These are phyloP conservation scores for Sporothrix curviconia DNA, from an alignment of 2,329 filamentous ascomycete genomes.

Conservation along the genomic window DNA sequence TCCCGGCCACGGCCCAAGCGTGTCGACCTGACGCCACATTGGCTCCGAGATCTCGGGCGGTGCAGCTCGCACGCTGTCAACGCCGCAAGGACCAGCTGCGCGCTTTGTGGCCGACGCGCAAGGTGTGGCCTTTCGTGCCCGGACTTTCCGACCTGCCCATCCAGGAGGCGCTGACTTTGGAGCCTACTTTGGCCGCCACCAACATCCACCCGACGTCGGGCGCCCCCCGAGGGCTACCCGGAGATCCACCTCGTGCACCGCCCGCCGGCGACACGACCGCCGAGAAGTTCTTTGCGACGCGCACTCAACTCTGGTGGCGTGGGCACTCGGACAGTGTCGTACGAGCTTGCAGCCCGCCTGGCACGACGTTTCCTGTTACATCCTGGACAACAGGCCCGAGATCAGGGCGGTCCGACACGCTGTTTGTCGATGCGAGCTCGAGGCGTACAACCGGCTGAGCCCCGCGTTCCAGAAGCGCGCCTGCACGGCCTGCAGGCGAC, in stretches of 20 bases:
- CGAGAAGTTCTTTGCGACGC: constrained; percentile 53
- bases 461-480: constrained; percentile 63
- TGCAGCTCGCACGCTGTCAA: constrained; percentile 57
- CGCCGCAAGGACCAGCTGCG: constrained; percentile 63
- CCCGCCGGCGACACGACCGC: constrained; percentile 56
- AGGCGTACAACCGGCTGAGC: constrained; percentile 75
- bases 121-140: constrained; percentile 67
- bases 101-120: constrained; percentile 62
- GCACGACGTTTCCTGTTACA: constrained; percentile 84
- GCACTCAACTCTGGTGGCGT: constrained; percentile 71
- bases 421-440: constrained; percentile 73
- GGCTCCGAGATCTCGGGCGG: constrained; percentile 60
- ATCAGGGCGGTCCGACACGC: constrained; percentile 79
- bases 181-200: constrained; percentile 54
- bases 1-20: constrained; percentile 41
- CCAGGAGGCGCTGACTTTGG: constrained; percentile 57
- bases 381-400: constrained; percentile 73
- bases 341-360: constrained; percentile 28
- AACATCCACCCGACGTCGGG: constrained; percentile 69
- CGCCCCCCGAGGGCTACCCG: constrained; percentile 59
- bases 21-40: constrained; percentile 58
- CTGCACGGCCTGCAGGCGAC: constrained; percentile 74
- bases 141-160: constrained; percentile 59
- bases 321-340: constrained; percentile 17
- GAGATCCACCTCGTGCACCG: constrained; percentile 67